These are phyloP conservation scores for Cladosporium sp. DNA, from an alignment of 2,329 filamentous ascomycete genomes.

Conservation along the genomic window DNA sequence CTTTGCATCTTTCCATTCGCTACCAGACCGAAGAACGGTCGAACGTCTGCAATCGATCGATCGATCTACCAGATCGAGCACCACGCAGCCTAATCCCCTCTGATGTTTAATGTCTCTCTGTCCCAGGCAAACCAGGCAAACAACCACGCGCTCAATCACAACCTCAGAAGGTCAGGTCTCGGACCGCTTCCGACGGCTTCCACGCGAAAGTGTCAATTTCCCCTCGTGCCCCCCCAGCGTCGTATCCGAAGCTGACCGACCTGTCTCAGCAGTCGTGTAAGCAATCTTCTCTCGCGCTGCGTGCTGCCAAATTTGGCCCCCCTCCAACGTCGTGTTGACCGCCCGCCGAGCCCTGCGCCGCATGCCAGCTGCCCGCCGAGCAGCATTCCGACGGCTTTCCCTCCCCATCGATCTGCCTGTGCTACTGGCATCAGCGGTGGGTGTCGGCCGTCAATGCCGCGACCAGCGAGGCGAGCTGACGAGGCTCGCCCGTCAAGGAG, in stretches of 20 bases:
- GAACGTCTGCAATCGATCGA: too few species aligned
- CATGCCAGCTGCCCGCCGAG: neutral
- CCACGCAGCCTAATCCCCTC: too few species aligned
- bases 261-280: constrained; percentile 9
- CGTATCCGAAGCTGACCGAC: neutral
- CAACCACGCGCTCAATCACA: neutral
- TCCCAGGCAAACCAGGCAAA: neutral
- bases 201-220: too few species aligned
- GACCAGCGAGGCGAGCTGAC: too few species aligned
- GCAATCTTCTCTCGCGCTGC: neutral
- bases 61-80: too few species aligned
- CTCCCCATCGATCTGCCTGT: too few species aligned
- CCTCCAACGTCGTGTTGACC: neutral
- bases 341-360: neutral
- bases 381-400: constrained; percentile 4
- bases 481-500: too few species aligned
- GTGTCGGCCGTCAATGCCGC: neutral
- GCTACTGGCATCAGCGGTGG: neutral
- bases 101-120: too few species aligned
- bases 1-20: too few species aligned
- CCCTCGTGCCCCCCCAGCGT: neutral
- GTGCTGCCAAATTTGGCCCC: neutral
- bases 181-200: too few species aligned
- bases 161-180: too few species aligned
- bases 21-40: too few species aligned